Conservation (phyloP, 106 monocot species). For the Cymbidium sinense region DNA sequence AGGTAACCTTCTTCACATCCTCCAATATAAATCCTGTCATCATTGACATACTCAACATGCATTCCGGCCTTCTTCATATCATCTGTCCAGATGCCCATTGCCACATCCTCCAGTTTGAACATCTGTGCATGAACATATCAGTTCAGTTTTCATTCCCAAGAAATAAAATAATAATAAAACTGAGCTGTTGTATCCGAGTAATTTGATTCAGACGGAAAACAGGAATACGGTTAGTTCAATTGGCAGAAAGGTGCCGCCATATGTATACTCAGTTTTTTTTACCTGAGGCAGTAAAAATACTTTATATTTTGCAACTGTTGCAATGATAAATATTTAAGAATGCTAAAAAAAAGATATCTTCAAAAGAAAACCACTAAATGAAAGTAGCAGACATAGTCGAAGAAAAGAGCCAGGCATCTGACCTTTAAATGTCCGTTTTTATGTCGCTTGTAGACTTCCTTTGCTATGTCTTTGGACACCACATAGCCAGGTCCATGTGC, state of each 20-base stretch:
- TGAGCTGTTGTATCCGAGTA: no score
- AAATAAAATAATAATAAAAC: no score
- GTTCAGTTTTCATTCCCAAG: neutral
- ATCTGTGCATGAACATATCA: constrained; percentile 38
- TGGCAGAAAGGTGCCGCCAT: no score
- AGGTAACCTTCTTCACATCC: constrained; percentile 77
- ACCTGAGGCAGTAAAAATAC: no score
- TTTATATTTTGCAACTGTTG: no score
- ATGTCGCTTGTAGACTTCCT: constrained; percentile 44
- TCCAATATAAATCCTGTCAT: constrained; percentile 46
- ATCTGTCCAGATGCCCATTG: constrained; percentile 91
- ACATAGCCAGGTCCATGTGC: constrained; percentile 99
- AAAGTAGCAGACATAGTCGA: neutral
- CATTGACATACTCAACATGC: constrained; percentile 54
- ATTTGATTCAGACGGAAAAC: no score
- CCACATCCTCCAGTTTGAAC: constrained; percentile 98
- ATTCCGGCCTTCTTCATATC: constrained; percentile 64
- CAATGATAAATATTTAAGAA: no score
- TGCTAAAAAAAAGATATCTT: neutral
- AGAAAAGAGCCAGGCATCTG: neutral
- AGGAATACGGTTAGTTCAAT: no score
- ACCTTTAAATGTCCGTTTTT: constrained; percentile 67
- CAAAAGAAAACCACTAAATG: neutral
- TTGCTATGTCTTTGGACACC: constrained; percentile 73
- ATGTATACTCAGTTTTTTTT: no score